Evolutionary conservation across 148 eudicot genomes (phyloP), one percentile per base, ranked within the genome.

Genomic region (Camellia lanceoleosa): DNA sequence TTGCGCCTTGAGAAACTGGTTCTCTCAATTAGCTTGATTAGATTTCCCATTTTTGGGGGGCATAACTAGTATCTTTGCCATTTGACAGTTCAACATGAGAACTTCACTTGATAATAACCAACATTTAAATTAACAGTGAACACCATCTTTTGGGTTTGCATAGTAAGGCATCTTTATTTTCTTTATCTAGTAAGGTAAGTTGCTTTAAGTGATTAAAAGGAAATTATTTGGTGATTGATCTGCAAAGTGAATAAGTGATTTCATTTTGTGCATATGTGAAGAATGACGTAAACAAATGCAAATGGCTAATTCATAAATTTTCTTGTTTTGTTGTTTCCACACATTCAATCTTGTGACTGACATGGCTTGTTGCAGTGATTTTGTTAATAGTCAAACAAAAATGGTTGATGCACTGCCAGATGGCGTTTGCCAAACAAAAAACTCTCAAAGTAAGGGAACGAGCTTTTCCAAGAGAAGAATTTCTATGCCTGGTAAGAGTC

Each of bases 401-500:
- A 79, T 54, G 68, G 70, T 68, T 85, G 75, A 84, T 68, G 49
- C 68, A 58, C 74, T 58, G 43, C 71, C 69, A 63, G 81, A 61
- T 74, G 85, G 61, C 42, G 14, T 42, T 81, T 74, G 80, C 78
- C 83, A 80, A 66, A 82, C 82, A 56, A 80, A 76, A 61, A 73
- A 43, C 13, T 60, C 30, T 10, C 62, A 63, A 47, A 70, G 61
- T 69, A 51, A n/a, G 80, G 77, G 75, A 74, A 78, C 56, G 72
- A 79, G 54, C 56, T 66, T 84, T 78, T 73, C 85, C 46, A 89
- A 83, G 80, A 89, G 81, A 81, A 90, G 88, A 74, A 86, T 82
- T 77, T 78, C 89, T 68, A 19, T 82, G 75, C 78, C 87, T 61
- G 93, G 97, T 93, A 87, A 78, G 70, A 55, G 10, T 76, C 23